These are phyloP conservation scores for Acarospora socialis DNA, from an alignment of 2,329 filamentous ascomycete species.

Conservation along the genomic window DNA sequence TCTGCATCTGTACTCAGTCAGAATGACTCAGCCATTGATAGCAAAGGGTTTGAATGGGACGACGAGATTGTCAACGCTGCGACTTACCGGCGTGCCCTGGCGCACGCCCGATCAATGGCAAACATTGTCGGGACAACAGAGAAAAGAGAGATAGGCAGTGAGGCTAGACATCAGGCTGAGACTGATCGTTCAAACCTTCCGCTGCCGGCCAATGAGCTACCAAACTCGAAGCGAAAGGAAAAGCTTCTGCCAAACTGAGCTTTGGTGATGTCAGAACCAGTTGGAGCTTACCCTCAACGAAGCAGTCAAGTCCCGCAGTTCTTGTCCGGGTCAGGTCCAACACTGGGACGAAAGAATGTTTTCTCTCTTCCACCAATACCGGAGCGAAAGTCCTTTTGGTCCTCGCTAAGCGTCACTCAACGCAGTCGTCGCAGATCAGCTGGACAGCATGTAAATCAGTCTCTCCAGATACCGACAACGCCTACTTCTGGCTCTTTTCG, in stretches of 20 bases:
- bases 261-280: constrained; percentile 5
- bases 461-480: constrained; percentile 6
- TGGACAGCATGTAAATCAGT: constrained; percentile 7
- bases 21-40: constrained; percentile 18
- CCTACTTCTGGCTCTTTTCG: constrained; percentile 12
- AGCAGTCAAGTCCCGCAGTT: constrained; percentile 6
- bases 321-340: constrained; percentile 2
- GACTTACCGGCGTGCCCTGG: constrained; percentile 16
- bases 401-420: constrained; percentile 15
- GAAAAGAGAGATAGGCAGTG: constrained; percentile 11
- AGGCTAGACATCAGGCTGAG: constrained; percentile 20
- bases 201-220: constrained; percentile 8
- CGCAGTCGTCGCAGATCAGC: constrained; percentile 5
- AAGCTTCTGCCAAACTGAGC: constrained; percentile 4
- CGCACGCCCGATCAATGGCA: constrained; percentile 9
- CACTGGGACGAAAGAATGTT: neutral
- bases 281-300: constrained; percentile 1
- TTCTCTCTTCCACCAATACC: neutral
- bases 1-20: constrained; percentile 18
- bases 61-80: constrained; percentile 16
- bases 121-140: constrained; percentile 10
- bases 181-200: constrained; percentile 10
- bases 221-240: constrained; percentile 12
- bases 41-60: constrained; percentile 23
- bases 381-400: constrained; percentile 11